Evolutionary conservation across 371 early-diverging fungal species (phyloP).

Genomic region (Rhizopus stolonifer): DNA sequence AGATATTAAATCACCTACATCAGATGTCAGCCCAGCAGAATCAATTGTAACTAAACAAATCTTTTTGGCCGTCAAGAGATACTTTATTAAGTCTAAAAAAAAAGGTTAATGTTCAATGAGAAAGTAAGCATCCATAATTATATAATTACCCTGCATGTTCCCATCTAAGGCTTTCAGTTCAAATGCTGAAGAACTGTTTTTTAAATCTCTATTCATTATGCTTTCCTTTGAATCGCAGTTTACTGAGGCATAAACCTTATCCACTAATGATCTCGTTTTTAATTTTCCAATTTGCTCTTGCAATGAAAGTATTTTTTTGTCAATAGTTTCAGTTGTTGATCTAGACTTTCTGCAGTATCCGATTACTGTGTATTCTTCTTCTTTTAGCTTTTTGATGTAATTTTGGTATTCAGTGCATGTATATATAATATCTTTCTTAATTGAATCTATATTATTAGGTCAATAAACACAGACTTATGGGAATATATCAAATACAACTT

Average conservation of each 20-base stretch:
- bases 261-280: neutral
- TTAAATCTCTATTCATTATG: conserved; percentile 2
- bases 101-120: conserved; percentile 3
- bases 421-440: no score
- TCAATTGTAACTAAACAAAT: no score
- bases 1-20: no score
- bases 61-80: conserved; percentile 5
- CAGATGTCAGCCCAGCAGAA: no score
- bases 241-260: conserved; percentile 5
- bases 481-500: conserved; percentile 1
- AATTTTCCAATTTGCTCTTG: conserved; percentile 1
- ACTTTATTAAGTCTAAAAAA: conserved; percentile 9
- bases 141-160: conserved; percentile 12
- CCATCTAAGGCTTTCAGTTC: conserved; percentile 1
- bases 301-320: neutral
- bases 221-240: conserved; percentile 5
- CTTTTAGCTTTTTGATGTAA: neutral
- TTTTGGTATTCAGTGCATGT: neutral
- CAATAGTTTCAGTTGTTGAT: neutral
- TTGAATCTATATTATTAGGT: neutral
- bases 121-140: conserved; percentile 7
- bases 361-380: neutral
- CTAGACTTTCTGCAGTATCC: conserved; percentile 1
- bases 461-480: conserved; percentile 1
- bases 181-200: conserved; percentile 1